Evolutionary conservation across 192 early-diverging fungal species (phyloP).

Genomic region (Mortierella claussenii): DNA sequence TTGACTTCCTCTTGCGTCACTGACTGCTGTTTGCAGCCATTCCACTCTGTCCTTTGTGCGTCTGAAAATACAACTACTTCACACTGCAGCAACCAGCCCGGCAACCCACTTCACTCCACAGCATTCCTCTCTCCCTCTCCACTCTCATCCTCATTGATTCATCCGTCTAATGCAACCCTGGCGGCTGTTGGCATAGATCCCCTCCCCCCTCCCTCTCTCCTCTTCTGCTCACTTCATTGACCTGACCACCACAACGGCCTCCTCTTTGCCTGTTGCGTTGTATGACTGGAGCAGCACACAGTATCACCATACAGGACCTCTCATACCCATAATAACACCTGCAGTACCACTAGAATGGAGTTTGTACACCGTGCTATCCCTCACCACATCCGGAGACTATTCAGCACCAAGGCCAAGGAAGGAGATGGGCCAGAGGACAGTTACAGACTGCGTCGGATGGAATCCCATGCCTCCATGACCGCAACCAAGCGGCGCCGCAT

Average conservation of each 20-base stretch:
- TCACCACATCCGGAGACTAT: slow-evolving; percentile 34
- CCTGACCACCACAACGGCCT: neutral
- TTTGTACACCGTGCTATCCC: slow-evolving; percentile 51
- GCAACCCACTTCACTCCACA: neutral
- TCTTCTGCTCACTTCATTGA: neutral
- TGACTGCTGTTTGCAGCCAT: neutral
- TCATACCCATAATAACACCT: neutral
- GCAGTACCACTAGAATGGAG: slow-evolving; percentile 14
- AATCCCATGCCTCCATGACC: slow-evolving; percentile 49
- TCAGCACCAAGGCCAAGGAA: slow-evolving; percentile 20
- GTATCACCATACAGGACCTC: neutral
- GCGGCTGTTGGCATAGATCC: neutral
- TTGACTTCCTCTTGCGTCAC: too few relatives aligned
- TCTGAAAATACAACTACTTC: too few relatives aligned
- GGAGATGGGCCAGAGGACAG: slow-evolving; percentile 50
- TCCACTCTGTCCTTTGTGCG: neutral
- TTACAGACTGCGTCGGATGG: slow-evolving; percentile 48
- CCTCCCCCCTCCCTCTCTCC: neutral
- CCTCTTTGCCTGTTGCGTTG: neutral
- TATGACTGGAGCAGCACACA: neutral
- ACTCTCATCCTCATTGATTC: neutral
- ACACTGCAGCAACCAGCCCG: too few relatives aligned
- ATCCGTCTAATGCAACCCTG: neutral
- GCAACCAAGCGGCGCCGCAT: slow-evolving; percentile 46
- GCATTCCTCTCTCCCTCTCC: neutral